Percentiles rank a stretch among this genome's conserved stretches.
Conservation (phyloP, 768 basidiomycete genomes). For the Lactifluus rugatus region DNA sequence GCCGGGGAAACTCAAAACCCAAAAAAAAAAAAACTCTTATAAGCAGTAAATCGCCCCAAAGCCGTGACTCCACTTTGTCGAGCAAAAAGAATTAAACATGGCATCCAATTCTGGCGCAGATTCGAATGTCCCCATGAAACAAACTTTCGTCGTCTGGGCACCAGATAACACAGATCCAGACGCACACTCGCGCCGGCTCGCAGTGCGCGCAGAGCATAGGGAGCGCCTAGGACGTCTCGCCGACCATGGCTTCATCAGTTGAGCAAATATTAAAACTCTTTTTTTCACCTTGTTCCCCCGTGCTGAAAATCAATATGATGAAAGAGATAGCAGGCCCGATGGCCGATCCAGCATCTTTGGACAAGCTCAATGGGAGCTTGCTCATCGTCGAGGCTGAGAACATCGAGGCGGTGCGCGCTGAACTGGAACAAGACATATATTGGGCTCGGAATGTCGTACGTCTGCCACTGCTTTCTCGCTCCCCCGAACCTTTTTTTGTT, state of each 20-base stretch:
- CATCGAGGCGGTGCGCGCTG: slow-evolving; percentile 36
- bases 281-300: neutral
- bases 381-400: slow-evolving; percentile 46
- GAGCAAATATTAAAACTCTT: neutral
- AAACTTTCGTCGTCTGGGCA: slow-evolving; percentile 7
- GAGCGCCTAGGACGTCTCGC: neutral
- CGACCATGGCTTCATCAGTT: neutral
- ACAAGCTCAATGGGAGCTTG: slow-evolving; percentile 53
- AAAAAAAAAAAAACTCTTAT: too few relatives aligned
- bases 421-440: slow-evolving; percentile 35
- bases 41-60: too few relatives aligned
- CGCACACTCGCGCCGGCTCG: neutral
- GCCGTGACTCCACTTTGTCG: too few relatives aligned
- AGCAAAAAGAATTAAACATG: neutral
- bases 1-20: too few relatives aligned
- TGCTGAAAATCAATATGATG: slow-evolving; percentile 19
- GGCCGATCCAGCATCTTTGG: neutral
- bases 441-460: slow-evolving; percentile 36
- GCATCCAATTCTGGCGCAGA: neutral
- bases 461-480: neutral
- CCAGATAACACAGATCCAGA: slow-evolving; percentile 3
- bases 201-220: neutral
- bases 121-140: neutral
- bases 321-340: neutral
- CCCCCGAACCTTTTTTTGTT: too few relatives aligned